Percentiles rank a stretch among this genome's conserved stretches.
Evolutionary conservation across 2,329 filamentous ascomycete genomes (phyloP).

Genomic region (Ascochyta pisi): DNA sequence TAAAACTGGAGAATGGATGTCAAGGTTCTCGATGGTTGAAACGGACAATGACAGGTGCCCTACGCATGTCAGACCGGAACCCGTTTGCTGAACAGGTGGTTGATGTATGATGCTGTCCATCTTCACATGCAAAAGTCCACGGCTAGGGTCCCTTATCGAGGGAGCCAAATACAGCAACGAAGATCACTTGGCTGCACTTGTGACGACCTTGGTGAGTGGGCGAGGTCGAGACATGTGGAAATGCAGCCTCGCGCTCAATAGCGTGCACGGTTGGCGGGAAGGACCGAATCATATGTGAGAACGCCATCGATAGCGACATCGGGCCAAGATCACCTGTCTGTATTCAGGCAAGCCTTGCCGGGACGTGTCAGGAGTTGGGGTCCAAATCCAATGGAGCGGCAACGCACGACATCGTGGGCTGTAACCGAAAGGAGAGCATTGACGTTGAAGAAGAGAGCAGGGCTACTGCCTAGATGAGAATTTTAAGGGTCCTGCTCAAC

Average conservation of each 20-base stretch:
- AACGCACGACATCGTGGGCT: slow-evolving; percentile 30
- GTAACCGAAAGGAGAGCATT: slow-evolving; percentile 6
- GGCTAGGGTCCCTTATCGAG: slow-evolving; percentile 8
- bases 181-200: slow-evolving; percentile 33
- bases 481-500: slow-evolving; percentile 7
- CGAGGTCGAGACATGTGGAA: slow-evolving; percentile 30
- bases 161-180: slow-evolving; percentile 18
- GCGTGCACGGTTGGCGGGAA: slow-evolving; percentile 35
- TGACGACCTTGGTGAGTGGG: slow-evolving; percentile 28
- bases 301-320: slow-evolving; percentile 36
- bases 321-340: slow-evolving; percentile 32
- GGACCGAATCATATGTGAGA: slow-evolving; percentile 41
- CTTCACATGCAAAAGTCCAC: slow-evolving; percentile 37
- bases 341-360: slow-evolving; percentile 24
- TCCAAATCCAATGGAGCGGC: slow-evolving; percentile 22
- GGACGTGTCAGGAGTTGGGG: slow-evolving; percentile 23
- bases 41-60: slow-evolving; percentile 27
- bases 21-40: slow-evolving; percentile 19
- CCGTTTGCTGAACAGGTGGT: slow-evolving; percentile 20
- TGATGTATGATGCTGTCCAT: slow-evolving; percentile 29
- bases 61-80: slow-evolving; percentile 28
- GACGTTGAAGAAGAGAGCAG: neutral
- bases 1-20: slow-evolving; percentile 32
- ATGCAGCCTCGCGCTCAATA: slow-evolving; percentile 41
- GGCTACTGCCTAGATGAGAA: neutral